Evolutionary conservation across 1,139 yeast species (phyloP).

Genomic region (Saccharomyces hybrid): DNA sequence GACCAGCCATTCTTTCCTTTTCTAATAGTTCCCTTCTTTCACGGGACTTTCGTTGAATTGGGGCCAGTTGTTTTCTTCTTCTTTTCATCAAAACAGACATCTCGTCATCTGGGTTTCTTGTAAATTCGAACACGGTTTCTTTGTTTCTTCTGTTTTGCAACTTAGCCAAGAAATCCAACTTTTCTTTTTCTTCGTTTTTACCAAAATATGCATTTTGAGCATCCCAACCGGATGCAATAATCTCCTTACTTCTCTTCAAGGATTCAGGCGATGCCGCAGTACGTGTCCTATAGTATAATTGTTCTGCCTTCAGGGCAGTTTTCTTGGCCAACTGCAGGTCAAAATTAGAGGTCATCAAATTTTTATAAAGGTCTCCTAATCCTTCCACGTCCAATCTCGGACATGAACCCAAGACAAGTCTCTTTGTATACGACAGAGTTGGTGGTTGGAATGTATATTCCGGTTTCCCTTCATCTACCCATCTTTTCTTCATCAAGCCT

Average conservation of each 20-base stretch:
- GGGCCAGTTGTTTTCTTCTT: conserved; percentile 81
- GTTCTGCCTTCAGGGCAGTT: conserved; percentile 83
- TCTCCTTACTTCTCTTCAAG: conserved; percentile 74
- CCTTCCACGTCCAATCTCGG: conserved; percentile 70
- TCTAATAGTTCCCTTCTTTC: conserved; percentile 64
- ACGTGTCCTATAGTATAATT: conserved; percentile 76
- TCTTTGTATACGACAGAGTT: conserved; percentile 60
- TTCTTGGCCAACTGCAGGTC: conserved; percentile 59
- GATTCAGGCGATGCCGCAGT: conserved; percentile 82
- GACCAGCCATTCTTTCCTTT: conserved; percentile 69
- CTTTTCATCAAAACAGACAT: conserved; percentile 77
- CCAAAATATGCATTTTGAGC: conserved; percentile 76
- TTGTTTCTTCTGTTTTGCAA: conserved; percentile 60
- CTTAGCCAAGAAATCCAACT: conserved; percentile 62
- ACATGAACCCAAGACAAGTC: conserved; percentile 75
- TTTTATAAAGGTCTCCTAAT: conserved; percentile 64
- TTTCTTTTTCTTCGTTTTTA: conserved; percentile 62
- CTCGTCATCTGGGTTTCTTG: conserved; percentile 57
- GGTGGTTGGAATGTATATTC: conserved; percentile 39
- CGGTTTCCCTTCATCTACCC: conserved; percentile 34
- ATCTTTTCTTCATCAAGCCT: conserved; percentile 42
- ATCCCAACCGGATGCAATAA: conserved; percentile 80
- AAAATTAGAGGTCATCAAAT: conserved; percentile 53
- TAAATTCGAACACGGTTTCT: conserved; percentile 91
- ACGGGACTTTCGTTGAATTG: conserved; percentile 68